phyloP scores from a whole-genome alignment of 108 stramenopile genomes.

The Aurantiochytrium sp. region DNA sequence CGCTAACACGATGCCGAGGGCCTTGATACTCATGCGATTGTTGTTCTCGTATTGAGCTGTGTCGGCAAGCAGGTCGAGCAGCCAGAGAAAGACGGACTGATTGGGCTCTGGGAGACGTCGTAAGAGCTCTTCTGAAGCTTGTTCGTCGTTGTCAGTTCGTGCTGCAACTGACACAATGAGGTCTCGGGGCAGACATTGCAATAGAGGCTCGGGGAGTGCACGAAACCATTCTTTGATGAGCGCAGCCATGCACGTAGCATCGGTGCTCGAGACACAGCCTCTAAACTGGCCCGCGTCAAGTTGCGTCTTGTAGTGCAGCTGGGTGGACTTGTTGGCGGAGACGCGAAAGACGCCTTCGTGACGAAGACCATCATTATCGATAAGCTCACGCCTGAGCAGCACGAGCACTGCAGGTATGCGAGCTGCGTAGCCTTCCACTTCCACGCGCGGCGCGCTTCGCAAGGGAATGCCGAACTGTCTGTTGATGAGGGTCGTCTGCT shows the following conservation, averaged over 20 bases:
- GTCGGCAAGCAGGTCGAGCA: background rate
- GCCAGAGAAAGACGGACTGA: background rate
- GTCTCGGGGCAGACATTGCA: background rate
- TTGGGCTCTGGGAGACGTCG: background rate
- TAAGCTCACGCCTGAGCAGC: background rate
- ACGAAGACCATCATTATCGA: background rate
- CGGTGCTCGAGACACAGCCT: background rate
- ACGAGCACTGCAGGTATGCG: background rate
- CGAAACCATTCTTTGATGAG: slow-evolving; percentile 16
- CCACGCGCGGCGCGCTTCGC: background rate
- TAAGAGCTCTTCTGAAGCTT: background rate
- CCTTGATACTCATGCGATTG: background rate
- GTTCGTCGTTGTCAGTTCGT: background rate
- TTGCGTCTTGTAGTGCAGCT: background rate
- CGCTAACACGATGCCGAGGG: background rate
- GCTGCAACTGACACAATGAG: background rate
- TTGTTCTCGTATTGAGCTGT: background rate
- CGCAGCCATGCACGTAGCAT: background rate
- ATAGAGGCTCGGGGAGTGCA: background rate
- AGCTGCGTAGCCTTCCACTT: background rate
- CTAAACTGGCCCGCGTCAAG: background rate
- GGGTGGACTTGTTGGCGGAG: background rate
- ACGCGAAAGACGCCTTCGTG: slow-evolving; percentile 9
- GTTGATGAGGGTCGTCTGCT: background rate
- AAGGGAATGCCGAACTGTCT: background rate